A percentile compares a stretch with the other conserved stretches of the same genome.
Evolutionary conservation across 2,329 filamentous ascomycete species (phyloP).

Genomic region (Fusarium torulosum): DNA sequence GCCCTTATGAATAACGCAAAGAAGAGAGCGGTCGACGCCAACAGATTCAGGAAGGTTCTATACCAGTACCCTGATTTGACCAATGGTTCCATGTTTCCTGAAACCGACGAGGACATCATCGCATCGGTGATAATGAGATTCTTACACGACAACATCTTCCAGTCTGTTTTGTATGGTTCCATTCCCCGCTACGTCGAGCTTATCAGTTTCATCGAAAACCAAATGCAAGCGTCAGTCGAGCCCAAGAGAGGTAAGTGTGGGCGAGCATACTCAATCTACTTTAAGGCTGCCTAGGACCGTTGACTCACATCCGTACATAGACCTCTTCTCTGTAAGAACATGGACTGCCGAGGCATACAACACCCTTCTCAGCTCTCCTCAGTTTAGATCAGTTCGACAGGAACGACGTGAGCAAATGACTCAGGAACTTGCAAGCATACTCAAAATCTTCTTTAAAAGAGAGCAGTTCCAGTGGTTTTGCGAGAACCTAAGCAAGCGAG

Average conservation of each 20-base stretch:
- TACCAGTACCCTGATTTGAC: slow-evolving; percentile 51
- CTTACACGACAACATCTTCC: slow-evolving; percentile 54
- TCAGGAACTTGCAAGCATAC: slow-evolving; percentile 45
- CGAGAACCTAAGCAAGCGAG: slow-evolving; percentile 43
- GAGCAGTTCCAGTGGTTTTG: slow-evolving; percentile 43
- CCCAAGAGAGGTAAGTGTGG: slow-evolving; percentile 53
- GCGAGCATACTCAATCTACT: not conserved
- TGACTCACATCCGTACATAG: slow-evolving; percentile 34
- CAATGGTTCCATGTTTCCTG: slow-evolving; percentile 51
- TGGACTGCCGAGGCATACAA: slow-evolving; percentile 57
- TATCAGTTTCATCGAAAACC: slow-evolving; percentile 52
- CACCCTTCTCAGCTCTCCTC: slow-evolving; percentile 51
- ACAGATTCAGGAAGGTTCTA: slow-evolving; percentile 46
- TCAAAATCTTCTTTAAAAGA: slow-evolving; percentile 49
- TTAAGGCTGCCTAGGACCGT: no score
- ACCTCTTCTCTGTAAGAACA: slow-evolving; percentile 53
- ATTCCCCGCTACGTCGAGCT: slow-evolving; percentile 43
- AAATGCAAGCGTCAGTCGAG: slow-evolving; percentile 53
- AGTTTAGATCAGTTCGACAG: slow-evolving; percentile 47
- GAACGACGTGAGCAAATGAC: slow-evolving; percentile 47
- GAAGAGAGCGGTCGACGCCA: slow-evolving; percentile 45
- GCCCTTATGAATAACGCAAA: slow-evolving; percentile 35
- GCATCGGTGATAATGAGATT: slow-evolving; percentile 53
- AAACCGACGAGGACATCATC: slow-evolving; percentile 56
- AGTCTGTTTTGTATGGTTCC: slow-evolving; percentile 50